Evolutionary conservation across 257 asterid species (phyloP).

Genomic region (Agastache rugosa): DNA sequence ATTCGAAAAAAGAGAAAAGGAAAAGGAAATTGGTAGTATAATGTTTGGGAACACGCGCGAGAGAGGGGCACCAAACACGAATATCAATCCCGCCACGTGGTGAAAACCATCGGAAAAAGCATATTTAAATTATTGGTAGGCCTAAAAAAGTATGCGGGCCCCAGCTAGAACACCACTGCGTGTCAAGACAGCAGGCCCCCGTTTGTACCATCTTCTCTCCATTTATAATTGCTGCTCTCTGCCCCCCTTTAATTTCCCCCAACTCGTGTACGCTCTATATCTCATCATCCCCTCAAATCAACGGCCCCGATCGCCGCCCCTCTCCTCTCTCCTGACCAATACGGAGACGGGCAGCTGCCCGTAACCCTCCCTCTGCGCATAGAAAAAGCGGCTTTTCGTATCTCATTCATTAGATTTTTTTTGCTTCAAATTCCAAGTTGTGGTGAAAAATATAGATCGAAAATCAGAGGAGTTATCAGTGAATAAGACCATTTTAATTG

Average conservation of each 20-base stretch:
- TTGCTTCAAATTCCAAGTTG: background rate
- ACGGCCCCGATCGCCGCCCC: slow-evolving; percentile 36
- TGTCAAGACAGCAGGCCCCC: slow-evolving; percentile 48
- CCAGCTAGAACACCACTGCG: slow-evolving; percentile 42
- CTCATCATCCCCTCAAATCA: background rate
- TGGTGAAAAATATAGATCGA: background rate
- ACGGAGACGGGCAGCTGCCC: slow-evolving; percentile 80
- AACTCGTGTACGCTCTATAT: slow-evolving; percentile 4
- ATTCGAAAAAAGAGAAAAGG: too few relatives aligned
- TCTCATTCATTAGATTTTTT: background rate
- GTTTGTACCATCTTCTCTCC: slow-evolving; percentile 4
- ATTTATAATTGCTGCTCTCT: background rate
- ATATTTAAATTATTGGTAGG: background rate
- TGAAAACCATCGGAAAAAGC: slow-evolving; percentile 33
- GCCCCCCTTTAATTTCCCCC: background rate
- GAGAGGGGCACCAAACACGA: slow-evolving; percentile 21
- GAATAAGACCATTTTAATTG: background rate
- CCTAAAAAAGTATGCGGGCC: slow-evolving; percentile 29
- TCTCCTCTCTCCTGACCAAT: slow-evolving; percentile 47
- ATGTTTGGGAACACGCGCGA: background rate
- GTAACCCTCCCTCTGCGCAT: slow-evolving; percentile 32
- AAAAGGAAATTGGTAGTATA: too few relatives aligned
- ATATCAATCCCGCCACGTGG: slow-evolving; percentile 59
- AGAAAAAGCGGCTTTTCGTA: slow-evolving; percentile 29
- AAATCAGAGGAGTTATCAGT: background rate